These are phyloP conservation scores for Tulasnella sp. DNA, from an alignment of 768 basidiomycete genomes.

Conservation along the genomic window DNA sequence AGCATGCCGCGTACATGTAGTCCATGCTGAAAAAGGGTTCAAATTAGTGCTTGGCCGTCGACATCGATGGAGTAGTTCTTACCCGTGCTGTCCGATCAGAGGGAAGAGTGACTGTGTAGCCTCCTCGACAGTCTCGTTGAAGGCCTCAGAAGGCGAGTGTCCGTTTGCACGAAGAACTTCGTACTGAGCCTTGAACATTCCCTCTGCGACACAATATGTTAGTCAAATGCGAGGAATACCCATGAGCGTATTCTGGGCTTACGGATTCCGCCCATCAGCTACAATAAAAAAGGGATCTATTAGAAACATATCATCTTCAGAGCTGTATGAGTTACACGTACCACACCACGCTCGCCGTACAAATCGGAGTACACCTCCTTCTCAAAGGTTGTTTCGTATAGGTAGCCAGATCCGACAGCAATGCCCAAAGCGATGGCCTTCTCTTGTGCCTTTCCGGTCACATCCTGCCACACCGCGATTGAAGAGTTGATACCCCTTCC, in stretches of 20 bases:
- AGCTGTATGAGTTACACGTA: conserved; percentile 35
- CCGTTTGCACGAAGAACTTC: conserved; percentile 93
- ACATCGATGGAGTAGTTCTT: conserved; percentile 23
- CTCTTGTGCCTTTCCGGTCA: conserved; percentile 95
- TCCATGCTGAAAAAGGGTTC: conserved; percentile 46
- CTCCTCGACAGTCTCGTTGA: conserved; percentile 99
- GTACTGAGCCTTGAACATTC: conserved; percentile 98
- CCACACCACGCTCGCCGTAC: conserved; percentile 99
- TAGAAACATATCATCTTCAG: neutral
- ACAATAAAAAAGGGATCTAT: conserved; percentile 4
- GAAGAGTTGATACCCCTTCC: conserved; percentile 96
- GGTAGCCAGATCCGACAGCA: conserved; percentile 90
- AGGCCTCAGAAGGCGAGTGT: conserved; percentile 94
- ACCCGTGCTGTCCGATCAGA: conserved; percentile 90
- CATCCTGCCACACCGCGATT: conserved; percentile 93
- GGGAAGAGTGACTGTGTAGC: conserved; percentile 99
- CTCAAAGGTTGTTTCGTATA: conserved; percentile 98
- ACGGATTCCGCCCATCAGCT: conserved; percentile 98
- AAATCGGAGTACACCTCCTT: conserved; percentile 99
- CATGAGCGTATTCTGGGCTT: conserved; percentile 26
- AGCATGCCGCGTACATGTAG: conserved; percentile 99
- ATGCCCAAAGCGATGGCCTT: conserved; percentile 93
- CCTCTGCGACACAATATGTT: conserved; percentile 43
- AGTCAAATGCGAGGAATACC: conserved; percentile 11
- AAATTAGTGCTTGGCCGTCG: neutral